These are phyloP conservation scores for Lachancea nothofagi DNA, from an alignment of 805 yeast genomes.

Conservation along the genomic window DNA sequence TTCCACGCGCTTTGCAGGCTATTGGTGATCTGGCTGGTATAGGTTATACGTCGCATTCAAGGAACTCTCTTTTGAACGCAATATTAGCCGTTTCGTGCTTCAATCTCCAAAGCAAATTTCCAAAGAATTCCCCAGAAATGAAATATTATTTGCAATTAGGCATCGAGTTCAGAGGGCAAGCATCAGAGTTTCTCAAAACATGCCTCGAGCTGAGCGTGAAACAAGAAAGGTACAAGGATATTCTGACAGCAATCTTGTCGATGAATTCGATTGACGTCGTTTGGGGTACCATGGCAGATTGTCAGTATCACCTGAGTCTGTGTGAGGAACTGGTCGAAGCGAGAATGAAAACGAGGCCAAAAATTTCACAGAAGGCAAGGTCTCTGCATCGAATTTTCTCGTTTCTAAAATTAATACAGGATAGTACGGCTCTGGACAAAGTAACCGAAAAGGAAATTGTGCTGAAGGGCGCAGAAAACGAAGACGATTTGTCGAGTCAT, in stretches of 20 bases:
- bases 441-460: slow-evolving; percentile 28
- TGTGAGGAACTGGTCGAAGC: slow-evolving; percentile 70
- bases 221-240: slow-evolving; percentile 73
- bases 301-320: slow-evolving; percentile 66
- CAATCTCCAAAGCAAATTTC: slow-evolving; percentile 67
- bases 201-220: slow-evolving; percentile 49
- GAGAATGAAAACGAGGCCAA: slow-evolving; percentile 60
- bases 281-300: slow-evolving; percentile 87
- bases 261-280: slow-evolving; percentile 86
- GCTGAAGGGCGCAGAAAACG: slow-evolving; percentile 12
- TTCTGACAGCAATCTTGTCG: slow-evolving; percentile 72
- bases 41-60: slow-evolving; percentile 69
- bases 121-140: slow-evolving; percentile 61
- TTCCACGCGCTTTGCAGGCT: slow-evolving; percentile 77
- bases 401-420: slow-evolving; percentile 69
- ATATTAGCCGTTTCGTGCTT: slow-evolving; percentile 77
- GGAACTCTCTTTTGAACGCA: slow-evolving; percentile 74
- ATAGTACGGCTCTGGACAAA: slow-evolving; percentile 48
- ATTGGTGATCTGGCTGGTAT: slow-evolving; percentile 72
- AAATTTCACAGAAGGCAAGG: slow-evolving; percentile 68
- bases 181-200: slow-evolving; percentile 57
- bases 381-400: slow-evolving; percentile 74
- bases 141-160: slow-evolving; percentile 68
- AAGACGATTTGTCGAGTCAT: not conserved
- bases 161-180: slow-evolving; percentile 67